Base-by-base conservation (phyloP, 805 yeast species). In the Starmerella ratchasimensis region DNA sequence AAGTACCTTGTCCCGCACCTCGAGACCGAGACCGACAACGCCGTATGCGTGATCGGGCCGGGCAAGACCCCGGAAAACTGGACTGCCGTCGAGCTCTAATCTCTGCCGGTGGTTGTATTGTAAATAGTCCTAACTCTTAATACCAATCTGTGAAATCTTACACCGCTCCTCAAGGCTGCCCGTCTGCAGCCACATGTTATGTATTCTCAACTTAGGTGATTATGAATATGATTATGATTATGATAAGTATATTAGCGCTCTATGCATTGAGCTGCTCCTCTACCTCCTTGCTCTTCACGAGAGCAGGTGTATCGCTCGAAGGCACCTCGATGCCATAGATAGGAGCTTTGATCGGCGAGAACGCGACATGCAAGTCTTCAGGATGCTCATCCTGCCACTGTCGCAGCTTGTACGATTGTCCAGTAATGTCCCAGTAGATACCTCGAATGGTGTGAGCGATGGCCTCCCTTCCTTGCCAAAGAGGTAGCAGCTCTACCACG, bases 371-470 rank as follows among this genome's bases (percentile, higher is more conserved):
- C 43, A 82, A 56, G 44, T 74, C 64, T 47, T 80, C 88, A 2
- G 90, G 90, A 49, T 81, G 72, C 3, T 60, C 61, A 16, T 65
- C 53, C 58, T 82, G 94, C 90, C 93, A 83, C 47, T 68, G 76
- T 45, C 69, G 65, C 41, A 83, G 62, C 57, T 80, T 83, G 56
- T 72, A 57, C 2, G 76, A 59, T 57, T 81, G 90, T 15, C 94
- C 94, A 19, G 78, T 62, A 29, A 70, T 47, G 55, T 83, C 94
- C 94, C 94, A 83, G 58, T 77, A 82, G 24, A 83, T 69, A 37
- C 93, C 94, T 50, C 93, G 68, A 14, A 65, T 45, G 0, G 88
- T 71, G 21, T 73, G 69, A 55, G 56, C 70, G 20, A 82, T 69
- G 2, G 76, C 81, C 22, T 63, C 58, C 47, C 88, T 64, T 31